A percentile compares a stretch with the other conserved stretches of the same genome.
Evolutionary conservation across 2,329 filamentous ascomycete species (phyloP).

Genomic region (Colletotrichum sp.): DNA sequence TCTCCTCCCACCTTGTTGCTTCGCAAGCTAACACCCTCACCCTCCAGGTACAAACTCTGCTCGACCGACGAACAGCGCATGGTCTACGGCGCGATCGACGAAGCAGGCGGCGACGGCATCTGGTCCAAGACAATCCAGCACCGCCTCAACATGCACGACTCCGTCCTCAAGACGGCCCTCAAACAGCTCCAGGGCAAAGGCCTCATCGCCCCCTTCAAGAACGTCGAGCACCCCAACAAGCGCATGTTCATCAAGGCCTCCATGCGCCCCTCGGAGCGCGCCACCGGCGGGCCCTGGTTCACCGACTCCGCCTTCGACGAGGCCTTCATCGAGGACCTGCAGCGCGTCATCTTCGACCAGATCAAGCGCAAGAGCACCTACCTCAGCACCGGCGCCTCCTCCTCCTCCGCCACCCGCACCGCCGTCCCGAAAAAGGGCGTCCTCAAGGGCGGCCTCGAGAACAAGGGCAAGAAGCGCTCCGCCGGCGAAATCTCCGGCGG

Average conservation of each 20-base stretch:
- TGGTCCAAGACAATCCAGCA: slow-evolving; percentile 88
- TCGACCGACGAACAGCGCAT: slow-evolving; percentile 77
- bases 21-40: neutral
- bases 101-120: slow-evolving; percentile 82
- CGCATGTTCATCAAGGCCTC: slow-evolving; percentile 96
- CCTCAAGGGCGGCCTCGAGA: slow-evolving; percentile 51
- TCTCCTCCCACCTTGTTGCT: neutral
- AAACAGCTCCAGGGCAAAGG: slow-evolving; percentile 84
- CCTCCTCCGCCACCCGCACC: slow-evolving; percentile 35
- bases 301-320: slow-evolving; percentile 89
- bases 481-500: slow-evolving; percentile 51
- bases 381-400: slow-evolving; percentile 43
- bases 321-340: slow-evolving; percentile 81
- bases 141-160: slow-evolving; percentile 83
- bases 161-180: slow-evolving; percentile 78
- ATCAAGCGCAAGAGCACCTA: slow-evolving; percentile 77
- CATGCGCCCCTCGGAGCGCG: slow-evolving; percentile 84
- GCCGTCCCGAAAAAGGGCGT: slow-evolving; percentile 61
- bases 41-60: slow-evolving; percentile 60
- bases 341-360: slow-evolving; percentile 74
- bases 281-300: slow-evolving; percentile 94
- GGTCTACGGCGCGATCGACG: slow-evolving; percentile 89
- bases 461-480: slow-evolving; percentile 55
- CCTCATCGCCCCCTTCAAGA: slow-evolving; percentile 88
- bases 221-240: slow-evolving; percentile 86